These are phyloP conservation scores for Claviceps sp. DNA, from an alignment of 2,329 filamentous ascomycete species.

Conservation along the genomic window DNA sequence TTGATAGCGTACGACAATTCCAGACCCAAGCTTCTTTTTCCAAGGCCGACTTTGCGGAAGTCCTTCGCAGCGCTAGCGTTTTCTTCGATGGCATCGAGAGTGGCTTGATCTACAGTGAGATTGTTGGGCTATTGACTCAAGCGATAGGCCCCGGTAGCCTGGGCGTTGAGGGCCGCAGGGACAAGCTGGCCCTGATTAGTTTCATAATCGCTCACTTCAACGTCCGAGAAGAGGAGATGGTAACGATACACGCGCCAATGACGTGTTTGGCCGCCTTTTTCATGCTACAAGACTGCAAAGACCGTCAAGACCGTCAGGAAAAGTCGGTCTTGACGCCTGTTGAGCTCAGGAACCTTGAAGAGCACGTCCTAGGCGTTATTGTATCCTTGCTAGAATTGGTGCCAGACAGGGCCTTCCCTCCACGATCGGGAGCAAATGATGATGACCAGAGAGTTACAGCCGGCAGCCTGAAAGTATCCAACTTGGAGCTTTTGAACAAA, in stretches of 20 bases:
- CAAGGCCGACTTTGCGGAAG: conserved; percentile 68
- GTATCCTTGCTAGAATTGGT: conserved; percentile 48
- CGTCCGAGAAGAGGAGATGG: conserved; percentile 90
- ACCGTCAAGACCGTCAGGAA: conserved; percentile 20
- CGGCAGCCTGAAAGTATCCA: conserved; percentile 11
- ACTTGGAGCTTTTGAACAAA: conserved; percentile 41
- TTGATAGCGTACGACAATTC: conserved; percentile 68
- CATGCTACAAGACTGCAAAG: conserved; percentile 43
- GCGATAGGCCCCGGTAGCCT: conserved; percentile 36
- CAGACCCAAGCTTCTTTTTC: conserved; percentile 46
- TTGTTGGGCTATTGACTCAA: conserved; percentile 53
- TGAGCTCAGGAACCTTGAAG: conserved; percentile 17
- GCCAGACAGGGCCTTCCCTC: conserved; percentile 47
- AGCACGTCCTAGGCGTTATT: conserved; percentile 33
- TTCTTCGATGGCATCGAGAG: conserved; percentile 98
- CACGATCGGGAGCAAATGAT: conserved; percentile 11
- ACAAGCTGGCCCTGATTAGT: conserved; percentile 57
- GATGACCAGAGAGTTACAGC: conserved; percentile 4
- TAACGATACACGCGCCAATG: conserved; percentile 70
- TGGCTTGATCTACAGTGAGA: conserved; percentile 77
- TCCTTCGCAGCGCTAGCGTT: conserved; percentile 80
- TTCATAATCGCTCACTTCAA: conserved; percentile 88
- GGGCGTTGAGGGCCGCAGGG: conserved; percentile 34
- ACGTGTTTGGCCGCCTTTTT: conserved; percentile 45
- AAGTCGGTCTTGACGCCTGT: conserved; percentile 18